Conservation (phyloP, 2,329 filamentous ascomycete species). For the Neofusicoccum sp. region DNA sequence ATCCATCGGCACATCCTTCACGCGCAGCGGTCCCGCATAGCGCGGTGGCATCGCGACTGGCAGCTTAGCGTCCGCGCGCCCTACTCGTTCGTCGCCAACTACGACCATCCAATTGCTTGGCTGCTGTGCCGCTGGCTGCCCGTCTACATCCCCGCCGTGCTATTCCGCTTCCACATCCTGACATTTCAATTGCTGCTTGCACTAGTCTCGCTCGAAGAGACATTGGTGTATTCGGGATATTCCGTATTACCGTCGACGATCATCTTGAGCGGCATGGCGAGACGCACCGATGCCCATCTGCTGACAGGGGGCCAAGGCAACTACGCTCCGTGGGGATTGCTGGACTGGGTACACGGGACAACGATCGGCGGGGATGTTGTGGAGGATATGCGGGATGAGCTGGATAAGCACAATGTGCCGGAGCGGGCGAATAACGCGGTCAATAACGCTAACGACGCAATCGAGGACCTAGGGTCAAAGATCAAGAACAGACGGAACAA, state of each 20-base stretch:
- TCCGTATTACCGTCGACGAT: slow-evolving; percentile 55
- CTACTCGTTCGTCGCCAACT: slow-evolving; percentile 58
- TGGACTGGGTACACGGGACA: slow-evolving; percentile 42
- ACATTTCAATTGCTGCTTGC: slow-evolving; percentile 66
- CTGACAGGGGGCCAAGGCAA: slow-evolving; percentile 57
- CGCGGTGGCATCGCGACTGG: slow-evolving; percentile 51
- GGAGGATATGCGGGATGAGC: slow-evolving; percentile 55
- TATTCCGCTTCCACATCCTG: slow-evolving; percentile 69
- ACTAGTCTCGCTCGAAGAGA: slow-evolving; percentile 65
- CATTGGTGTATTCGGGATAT: slow-evolving; percentile 67
- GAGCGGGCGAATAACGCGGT: slow-evolving; percentile 35
- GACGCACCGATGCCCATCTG: slow-evolving; percentile 59
- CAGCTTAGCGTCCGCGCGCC: slow-evolving; percentile 44
- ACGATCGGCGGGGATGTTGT: slow-evolving; percentile 56
- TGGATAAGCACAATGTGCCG: slow-evolving; percentile 54
- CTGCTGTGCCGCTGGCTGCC: slow-evolving; percentile 64
- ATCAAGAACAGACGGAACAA: slow-evolving; percentile 26
- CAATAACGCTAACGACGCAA: slow-evolving; percentile 28
- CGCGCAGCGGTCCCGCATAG: slow-evolving; percentile 30
- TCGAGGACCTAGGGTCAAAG: slow-evolving; percentile 28
- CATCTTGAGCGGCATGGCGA: slow-evolving; percentile 57
- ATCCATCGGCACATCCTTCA: slow-evolving; percentile 73
- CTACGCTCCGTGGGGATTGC: slow-evolving; percentile 60
- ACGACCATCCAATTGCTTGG: slow-evolving; percentile 67
- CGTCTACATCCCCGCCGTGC: slow-evolving; percentile 61